Conservation (phyloP, 441 rosid species). For the Capsella rubella region DNA sequence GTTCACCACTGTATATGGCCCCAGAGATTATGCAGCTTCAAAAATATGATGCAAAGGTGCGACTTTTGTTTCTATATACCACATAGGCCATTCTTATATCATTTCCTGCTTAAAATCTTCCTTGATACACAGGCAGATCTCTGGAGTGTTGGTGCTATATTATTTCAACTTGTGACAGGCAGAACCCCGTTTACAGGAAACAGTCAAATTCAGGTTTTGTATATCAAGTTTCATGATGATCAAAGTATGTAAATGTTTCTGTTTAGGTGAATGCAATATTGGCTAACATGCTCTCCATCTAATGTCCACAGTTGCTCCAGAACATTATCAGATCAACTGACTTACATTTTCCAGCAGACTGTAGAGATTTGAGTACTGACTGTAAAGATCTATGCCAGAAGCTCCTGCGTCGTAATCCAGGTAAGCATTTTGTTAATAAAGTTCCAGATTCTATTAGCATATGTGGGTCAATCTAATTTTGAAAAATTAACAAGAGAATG, state of each 20-base stretch:
- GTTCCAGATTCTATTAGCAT: background rate
- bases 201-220: slow-evolving; percentile 82
- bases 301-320: slow-evolving; percentile 77
- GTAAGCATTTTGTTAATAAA: slow-evolving; percentile 46
- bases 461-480: background rate
- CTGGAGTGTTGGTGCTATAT: slow-evolving; percentile 98
- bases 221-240: slow-evolving; percentile 19
- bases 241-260: slow-evolving; percentile 5
- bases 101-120: slow-evolving; percentile 47
- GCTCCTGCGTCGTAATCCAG: slow-evolving; percentile 90
- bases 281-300: slow-evolving; percentile 29
- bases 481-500: slow-evolving; percentile 10
- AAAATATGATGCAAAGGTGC: slow-evolving; percentile 98
- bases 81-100: slow-evolving; percentile 25
- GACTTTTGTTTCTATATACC: slow-evolving; percentile 29
- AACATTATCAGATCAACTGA: slow-evolving; percentile 86
- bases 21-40: slow-evolving; percentile 99
- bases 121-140: slow-evolving; percentile 93
- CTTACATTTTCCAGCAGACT: slow-evolving; percentile 71
- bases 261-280: slow-evolving; percentile 22
- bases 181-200: slow-evolving; percentile 94
- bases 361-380: slow-evolving; percentile 61
- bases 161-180: slow-evolving; percentile 93
- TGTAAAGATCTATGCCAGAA: slow-evolving; percentile 94
- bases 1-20: slow-evolving; percentile 99